Conservation (phyloP, 768 basidiomycete species). For the Pleurotus ostreatus region DNA sequence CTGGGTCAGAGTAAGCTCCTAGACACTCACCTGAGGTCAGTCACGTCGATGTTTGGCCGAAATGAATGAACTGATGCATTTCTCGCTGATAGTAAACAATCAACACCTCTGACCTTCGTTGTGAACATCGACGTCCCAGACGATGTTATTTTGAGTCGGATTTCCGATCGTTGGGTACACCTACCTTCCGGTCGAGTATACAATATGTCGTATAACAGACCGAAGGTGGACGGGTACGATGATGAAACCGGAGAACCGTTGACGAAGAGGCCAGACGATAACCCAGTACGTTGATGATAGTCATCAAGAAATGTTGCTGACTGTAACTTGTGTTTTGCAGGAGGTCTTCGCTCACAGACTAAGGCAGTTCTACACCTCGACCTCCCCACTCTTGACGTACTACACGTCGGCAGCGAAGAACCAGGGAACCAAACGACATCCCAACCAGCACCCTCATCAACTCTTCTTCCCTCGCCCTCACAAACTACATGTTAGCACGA, state of each 20-base stretch:
- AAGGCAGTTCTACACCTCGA: constrained; percentile 71
- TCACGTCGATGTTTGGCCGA: constrained; percentile 7
- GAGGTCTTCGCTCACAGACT: constrained; percentile 77
- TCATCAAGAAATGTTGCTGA: background rate
- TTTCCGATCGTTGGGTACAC: constrained; percentile 90
- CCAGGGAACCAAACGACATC: constrained; percentile 20
- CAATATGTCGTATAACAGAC: constrained; percentile 85
- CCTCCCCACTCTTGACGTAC: constrained; percentile 76
- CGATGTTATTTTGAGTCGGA: constrained; percentile 77
- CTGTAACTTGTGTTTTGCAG: constrained; percentile 30
- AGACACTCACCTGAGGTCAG: constrained; percentile 70
- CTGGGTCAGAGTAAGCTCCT: constrained; percentile 78
- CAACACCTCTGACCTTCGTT: constrained; percentile 70
- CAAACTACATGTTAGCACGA: constrained; percentile 48
- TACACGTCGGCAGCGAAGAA: constrained; percentile 37
- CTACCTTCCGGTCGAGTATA: constrained; percentile 86
- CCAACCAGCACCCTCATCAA: constrained; percentile 48
- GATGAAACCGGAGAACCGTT: constrained; percentile 85
- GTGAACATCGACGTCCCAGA: constrained; percentile 90
- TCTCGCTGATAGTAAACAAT: constrained; percentile 43
- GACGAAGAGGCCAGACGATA: constrained; percentile 87
- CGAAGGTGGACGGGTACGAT: constrained; percentile 74
- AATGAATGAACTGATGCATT: background rate
- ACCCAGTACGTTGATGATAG: constrained; percentile 54
- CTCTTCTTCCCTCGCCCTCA: constrained; percentile 41